Evolutionary conservation across 2,329 filamentous ascomycete species (phyloP), one percentile per base, ranked within the genome.

Genomic region (Bimuria novae-zelandiae): DNA sequence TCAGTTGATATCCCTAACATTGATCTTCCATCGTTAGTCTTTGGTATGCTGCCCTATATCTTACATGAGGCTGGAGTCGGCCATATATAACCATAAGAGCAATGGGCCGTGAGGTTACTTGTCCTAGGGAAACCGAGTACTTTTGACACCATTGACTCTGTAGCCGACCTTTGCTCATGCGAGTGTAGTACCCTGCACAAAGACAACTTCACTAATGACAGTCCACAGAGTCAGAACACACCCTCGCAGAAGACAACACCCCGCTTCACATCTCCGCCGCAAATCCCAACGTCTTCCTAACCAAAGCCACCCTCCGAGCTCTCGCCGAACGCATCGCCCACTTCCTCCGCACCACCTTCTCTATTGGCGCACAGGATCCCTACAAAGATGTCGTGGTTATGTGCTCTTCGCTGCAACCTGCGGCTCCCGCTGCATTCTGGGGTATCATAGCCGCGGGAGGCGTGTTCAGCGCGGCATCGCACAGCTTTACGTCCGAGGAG

Each of bases 371-470:
- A 8, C 50, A 72, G 12, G 80, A 81, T 0, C 75, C 77, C 0
- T 77, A 72, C 42, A 76, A 76, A 43, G 58, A 66, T 60, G 78
- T 84, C 11, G 80, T 86, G 7, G 78, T 83, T 7, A 75, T 78
- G 32, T 77, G 84, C 27, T 81, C 79, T 1, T 77, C 79, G 2
- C 83, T 83, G 3, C 80, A 84, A 56, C 76, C 77, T 36, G 72
- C 82, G 7, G 72, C 83, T 0, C 76, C 81, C 0, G 74, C 77
- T 22, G 52, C 82, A 2, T 84, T 86, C 69, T 84, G 75, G 58
- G 79, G 77, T n/a, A 77, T 83, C 42, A 72, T 86, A 45, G 82
- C 80, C 10, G 82, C 83, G 3, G 82, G 80, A 2, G 83, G 82
- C n/a, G 76, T 85, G 25, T 85, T 81, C 59, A 81, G 80, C 4